Conservation (phyloP, 1,284 basidiomycete species). For the Tilletia walkeri region DNA sequence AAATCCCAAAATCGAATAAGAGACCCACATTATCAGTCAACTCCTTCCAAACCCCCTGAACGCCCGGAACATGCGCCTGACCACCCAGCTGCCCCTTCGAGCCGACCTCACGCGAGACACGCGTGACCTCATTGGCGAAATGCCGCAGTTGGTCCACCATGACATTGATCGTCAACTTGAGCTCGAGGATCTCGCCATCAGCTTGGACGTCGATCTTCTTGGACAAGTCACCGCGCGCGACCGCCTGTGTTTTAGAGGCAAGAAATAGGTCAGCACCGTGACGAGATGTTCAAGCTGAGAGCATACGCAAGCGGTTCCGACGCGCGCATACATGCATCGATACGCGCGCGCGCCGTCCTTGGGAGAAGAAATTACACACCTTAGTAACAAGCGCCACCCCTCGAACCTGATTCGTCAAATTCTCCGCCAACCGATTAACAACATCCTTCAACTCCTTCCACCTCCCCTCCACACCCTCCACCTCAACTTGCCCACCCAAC, state of each 20-base stretch:
- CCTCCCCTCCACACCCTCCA: constrained; percentile 55
- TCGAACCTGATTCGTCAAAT: constrained; percentile 85
- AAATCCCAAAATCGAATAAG: not conserved
- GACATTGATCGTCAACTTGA: constrained; percentile 97
- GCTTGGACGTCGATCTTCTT: constrained; percentile 97
- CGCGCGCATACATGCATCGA: not conserved
- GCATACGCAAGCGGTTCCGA: not conserved
- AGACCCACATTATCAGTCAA: constrained; percentile 46
- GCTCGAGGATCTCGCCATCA: constrained; percentile 89
- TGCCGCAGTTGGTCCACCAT: constrained; percentile 86
- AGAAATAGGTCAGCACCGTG: not conserved
- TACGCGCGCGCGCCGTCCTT: not conserved
- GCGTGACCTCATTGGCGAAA: constrained; percentile 91
- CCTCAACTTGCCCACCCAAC: constrained; percentile 55
- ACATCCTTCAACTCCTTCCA: constrained; percentile 57
- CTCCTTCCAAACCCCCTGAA: constrained; percentile 56
- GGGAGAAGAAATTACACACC: constrained; percentile 15
- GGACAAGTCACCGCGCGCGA: constrained; percentile 88
- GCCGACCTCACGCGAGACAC: constrained; percentile 68
- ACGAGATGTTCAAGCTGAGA: not conserved
- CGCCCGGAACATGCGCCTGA: constrained; percentile 55
- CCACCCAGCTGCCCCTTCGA: constrained; percentile 51
- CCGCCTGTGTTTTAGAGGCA: constrained; percentile 61
- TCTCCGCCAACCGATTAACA: constrained; percentile 55
- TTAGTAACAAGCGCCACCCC: constrained; percentile 96